A percentile compares a stretch with the other conserved stretches of the same genome.
Conservation (phyloP, 129 eudicot genomes). For the Apium graveolens region DNA sequence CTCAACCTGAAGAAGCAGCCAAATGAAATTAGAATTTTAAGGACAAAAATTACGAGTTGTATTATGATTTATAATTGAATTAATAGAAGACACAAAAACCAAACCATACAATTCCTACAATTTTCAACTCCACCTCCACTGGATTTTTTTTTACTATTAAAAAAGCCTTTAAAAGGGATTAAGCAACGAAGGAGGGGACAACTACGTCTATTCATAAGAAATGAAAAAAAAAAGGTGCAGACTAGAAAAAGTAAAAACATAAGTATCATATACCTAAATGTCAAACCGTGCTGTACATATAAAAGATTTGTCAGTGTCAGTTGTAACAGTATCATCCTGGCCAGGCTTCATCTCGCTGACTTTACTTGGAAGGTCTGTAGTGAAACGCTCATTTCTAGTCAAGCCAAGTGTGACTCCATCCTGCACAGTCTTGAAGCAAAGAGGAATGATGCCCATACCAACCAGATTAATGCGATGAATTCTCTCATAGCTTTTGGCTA, state of each 20-base stretch:
- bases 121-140: background rate
- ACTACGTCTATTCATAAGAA: background rate
- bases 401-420: conserved; percentile 84
- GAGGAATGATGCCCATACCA: conserved; percentile 95
- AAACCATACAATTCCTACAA: no score
- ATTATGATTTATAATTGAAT: background rate
- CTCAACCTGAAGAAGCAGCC: conserved; percentile 63
- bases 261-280: conserved; percentile 77
- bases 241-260: background rate
- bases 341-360: conserved; percentile 82
- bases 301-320: conserved; percentile 78
- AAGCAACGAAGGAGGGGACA: background rate
- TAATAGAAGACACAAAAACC: background rate
- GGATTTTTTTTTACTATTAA: background rate
- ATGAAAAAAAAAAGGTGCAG: background rate
- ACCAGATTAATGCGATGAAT: conserved; percentile 94
- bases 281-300: conserved; percentile 80
- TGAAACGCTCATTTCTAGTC: conserved; percentile 89
- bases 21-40: conserved; percentile 9
- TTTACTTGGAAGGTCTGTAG: conserved; percentile 64
- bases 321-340: conserved; percentile 81
- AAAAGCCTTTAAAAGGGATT: background rate
- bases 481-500: conserved; percentile 95
- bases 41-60: background rate
- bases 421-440: conserved; percentile 90